phyloP scores from a whole-genome alignment of 2,329 filamentous ascomycete species.

The Aspergillus candidus region DNA sequence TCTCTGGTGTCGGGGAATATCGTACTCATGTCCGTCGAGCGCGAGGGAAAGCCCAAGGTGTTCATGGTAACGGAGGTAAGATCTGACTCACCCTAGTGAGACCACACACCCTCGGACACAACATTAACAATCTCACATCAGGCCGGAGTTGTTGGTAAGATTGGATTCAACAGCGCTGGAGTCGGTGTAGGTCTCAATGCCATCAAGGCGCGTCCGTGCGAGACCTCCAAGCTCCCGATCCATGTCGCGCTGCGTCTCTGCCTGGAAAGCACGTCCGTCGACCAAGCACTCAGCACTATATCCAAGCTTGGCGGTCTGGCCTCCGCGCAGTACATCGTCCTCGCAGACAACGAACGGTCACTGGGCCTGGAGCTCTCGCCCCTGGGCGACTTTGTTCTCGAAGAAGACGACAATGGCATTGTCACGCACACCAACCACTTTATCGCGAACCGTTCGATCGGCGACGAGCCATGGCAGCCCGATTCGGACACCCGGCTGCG shows the following conservation, averaged over 20 bases:
- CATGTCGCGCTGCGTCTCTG: conserved; percentile 51
- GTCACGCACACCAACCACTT: conserved; percentile 45
- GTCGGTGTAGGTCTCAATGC: conserved; percentile 55
- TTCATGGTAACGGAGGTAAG: conserved; percentile 49
- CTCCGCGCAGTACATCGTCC: conserved; percentile 50
- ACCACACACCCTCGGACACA: neutral
- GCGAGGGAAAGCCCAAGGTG: conserved; percentile 43
- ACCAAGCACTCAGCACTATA: conserved; percentile 41
- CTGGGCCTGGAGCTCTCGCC: conserved; percentile 26
- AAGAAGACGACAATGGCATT: conserved; percentile 27
- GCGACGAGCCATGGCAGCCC: conserved; percentile 27
- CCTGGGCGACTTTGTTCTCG: conserved; percentile 29
- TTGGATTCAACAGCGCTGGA: conserved; percentile 50
- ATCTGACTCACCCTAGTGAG: neutral
- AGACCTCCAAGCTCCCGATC: conserved; percentile 44
- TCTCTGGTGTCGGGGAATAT: conserved; percentile 47
- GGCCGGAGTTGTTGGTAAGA: conserved; percentile 54
- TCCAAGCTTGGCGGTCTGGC: conserved; percentile 47
- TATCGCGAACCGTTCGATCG: conserved; percentile 27
- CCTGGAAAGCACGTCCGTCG: conserved; percentile 43
- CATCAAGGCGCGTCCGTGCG: conserved; percentile 47
- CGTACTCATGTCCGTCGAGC: conserved; percentile 44
- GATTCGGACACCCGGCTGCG: conserved; percentile 29
- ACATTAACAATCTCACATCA: conserved; percentile 15
- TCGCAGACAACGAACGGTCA: conserved; percentile 41